Base-by-base conservation (phyloP, 2,329 filamentous ascomycete species). In the Colletotrichum gloeosporioides region DNA sequence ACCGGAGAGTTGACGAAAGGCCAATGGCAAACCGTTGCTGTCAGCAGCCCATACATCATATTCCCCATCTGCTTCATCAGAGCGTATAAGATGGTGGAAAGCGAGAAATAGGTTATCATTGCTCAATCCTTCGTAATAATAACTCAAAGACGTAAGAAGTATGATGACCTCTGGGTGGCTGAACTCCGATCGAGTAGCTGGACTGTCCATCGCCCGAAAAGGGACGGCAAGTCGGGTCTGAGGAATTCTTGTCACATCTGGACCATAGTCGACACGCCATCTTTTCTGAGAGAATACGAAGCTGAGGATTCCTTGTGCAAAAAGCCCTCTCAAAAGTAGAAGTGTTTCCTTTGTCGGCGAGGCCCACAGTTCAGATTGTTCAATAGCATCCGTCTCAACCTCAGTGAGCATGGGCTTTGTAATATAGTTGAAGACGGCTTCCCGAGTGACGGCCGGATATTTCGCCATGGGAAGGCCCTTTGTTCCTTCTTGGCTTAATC, bases 181-280 rank as follows among this genome's bases (percentile, higher is more conserved):
- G 79, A 92, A 93, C 77, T 93, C 92, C 0, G 92, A 89, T 4
- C 89, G 85, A 0, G 86, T 82, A 0, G 89, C 85, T 0, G 91
- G 92, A 4, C 78, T 87, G 66, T 92, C 92, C 71, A 93, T 93
- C 0, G 91, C 91, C 10, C 86, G 85, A 77, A 89, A 94, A 0
- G 92, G 92, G 0, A 94, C 90, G 0, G 90, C 89, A 0, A 93
- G 85, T 66, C 81, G 84, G 0, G 88, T 90, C 1, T 73, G 64
- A 0, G 87, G 88, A 0, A 78, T 77, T 4, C 90, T 82, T 1
- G 76, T 79, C 0, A 79, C 75, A 78, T 92, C 88, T 0, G 90
- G 84, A 0, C 93, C 93, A 75, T 92, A 95, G 70, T 94, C 89
- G 0, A 95, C 92, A 4, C 90, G 83, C 90, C 91, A 95, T 2